Base-by-base conservation (phyloP, 225 moss, liverwort and hornwort species). In the Physcomitrellopsis africana region DNA sequence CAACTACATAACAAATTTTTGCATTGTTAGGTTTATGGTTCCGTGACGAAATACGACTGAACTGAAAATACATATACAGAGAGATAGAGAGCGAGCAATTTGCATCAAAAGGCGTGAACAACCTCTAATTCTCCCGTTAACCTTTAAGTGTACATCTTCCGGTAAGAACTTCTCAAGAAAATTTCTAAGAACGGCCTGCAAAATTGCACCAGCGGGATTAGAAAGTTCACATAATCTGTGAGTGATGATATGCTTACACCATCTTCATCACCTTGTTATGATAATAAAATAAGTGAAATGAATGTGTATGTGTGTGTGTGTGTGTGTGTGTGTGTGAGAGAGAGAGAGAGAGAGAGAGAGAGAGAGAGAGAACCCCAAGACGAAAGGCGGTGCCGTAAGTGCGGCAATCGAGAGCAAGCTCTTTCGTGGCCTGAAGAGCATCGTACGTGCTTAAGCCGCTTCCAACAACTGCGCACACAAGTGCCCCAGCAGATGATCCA, bases 381-480 rank as follows among this genome's bases (percentile, higher is more conserved):
- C 97, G 91, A 77, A 97, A 97, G 56, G 90, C 94, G 24, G 97
- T 97, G 76, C 97, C 97, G 61, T 81, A 53, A 13, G 82, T 81
- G 56, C 94, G 90, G 79, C 97, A 97, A 73, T 97, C 94, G 22
- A 87, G 79, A 13, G 94, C 86, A 66, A 97, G 90, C 79, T 86
- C 89, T 82, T 94, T 97, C 55, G 93, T 91, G 65, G 86, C 93
- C 51, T 70, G 75, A 72, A 97, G 77, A 67, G 97, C 94, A 27
- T 91, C 93, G 63, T 87, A 76, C 94, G 85, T 81, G 69, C 76
- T 90, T 70, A 97, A 61, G 19, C 97, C 97, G 37, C 84, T 89
- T 69, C 87, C 97, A 67, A 97, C 94, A 88, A 97, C 94, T 87
- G 92, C 97, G 90, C 97, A 94, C 77, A 97, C 97, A 86, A 97